Conservation (phyloP, 2,329 filamentous ascomycete species). For the Berkeleyomyces rouxiae region DNA sequence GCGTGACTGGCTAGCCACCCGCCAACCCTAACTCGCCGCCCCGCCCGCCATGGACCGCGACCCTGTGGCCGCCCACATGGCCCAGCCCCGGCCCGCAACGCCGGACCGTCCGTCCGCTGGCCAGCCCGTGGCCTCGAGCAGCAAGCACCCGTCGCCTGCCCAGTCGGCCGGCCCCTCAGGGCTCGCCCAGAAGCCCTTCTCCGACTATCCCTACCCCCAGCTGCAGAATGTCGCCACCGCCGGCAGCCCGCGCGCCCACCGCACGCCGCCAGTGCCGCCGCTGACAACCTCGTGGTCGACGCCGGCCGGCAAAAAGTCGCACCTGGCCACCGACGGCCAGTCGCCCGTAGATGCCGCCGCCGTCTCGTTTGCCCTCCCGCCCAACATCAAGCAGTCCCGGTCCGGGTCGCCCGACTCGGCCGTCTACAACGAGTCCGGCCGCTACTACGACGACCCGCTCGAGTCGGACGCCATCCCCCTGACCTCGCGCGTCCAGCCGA, state of each 20-base stretch:
- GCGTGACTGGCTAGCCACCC: not conserved
- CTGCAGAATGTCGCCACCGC: not conserved
- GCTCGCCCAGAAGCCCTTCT: constrained; percentile 4
- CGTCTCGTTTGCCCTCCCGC: constrained; percentile 39
- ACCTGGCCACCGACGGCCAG: not conserved
- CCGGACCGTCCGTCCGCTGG: constrained; percentile 10
- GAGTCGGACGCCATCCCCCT: constrained; percentile 29
- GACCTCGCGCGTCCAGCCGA: constrained; percentile 38
- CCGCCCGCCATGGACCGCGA: constrained; percentile 5
- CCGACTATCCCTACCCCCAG: constrained; percentile 12
- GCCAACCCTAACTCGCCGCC: not conserved
- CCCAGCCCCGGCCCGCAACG: constrained; percentile 6
- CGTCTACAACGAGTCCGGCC: not conserved
- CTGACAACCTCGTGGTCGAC: constrained; percentile 12
- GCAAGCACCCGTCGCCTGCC: not conserved
- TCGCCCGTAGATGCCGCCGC: constrained; percentile 37
- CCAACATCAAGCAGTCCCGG: constrained; percentile 27
- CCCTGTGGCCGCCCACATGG: not conserved
- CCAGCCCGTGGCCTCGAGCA: not conserved
- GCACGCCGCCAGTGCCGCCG: constrained; percentile 23
- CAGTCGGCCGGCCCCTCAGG: not conserved
- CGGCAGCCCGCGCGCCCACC: constrained; percentile 21
- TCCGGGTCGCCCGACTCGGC: constrained; percentile 18
- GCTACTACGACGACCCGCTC: constrained; percentile 10
- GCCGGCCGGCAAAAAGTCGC: constrained; percentile 10